A percentile compares a stretch with the other conserved stretches of the same genome.
Conservation (phyloP, 345 rosid species). For the Eucalyptus decipiens region DNA sequence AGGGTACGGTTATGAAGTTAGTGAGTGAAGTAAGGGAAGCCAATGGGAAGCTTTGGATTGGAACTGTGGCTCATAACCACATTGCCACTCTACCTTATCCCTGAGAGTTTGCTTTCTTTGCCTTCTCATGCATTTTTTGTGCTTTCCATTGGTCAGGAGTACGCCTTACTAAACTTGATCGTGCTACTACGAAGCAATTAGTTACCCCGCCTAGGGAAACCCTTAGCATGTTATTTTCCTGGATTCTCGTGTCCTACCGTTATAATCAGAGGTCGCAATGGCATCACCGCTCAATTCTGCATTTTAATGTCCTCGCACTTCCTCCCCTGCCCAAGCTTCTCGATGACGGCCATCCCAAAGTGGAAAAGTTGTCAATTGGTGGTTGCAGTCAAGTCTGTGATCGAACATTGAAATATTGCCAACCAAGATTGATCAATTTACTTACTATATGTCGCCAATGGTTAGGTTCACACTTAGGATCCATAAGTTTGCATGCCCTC, state of each 20-base stretch:
- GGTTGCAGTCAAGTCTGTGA: neutral
- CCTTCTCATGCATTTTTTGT: neutral
- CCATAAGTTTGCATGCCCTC: neutral
- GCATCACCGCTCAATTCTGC: neutral
- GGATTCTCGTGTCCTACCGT: neutral
- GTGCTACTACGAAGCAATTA: neutral
- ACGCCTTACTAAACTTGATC: neutral
- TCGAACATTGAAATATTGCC: neutral
- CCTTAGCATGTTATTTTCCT: neutral
- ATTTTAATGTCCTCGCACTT: neutral
- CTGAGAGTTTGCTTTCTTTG: neutral
- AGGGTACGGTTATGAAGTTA: constrained; percentile 81
- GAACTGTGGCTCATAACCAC: constrained; percentile 96
- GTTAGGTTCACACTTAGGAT: neutral
- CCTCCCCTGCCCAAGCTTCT: neutral
- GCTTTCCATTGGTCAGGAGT: neutral
- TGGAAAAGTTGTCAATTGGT: neutral
- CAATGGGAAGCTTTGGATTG: constrained; percentile 90
- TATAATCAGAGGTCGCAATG: neutral
- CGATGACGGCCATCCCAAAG: fast-evolving
- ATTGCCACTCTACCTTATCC: constrained; percentile 78
- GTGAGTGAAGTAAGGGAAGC: constrained; percentile 91
- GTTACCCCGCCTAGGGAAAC: neutral
- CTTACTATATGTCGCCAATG: neutral
- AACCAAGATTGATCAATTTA: neutral